These are phyloP conservation scores for Alternaria incomplexa DNA, from an alignment of 2,329 filamentous ascomycete species.

Conservation along the genomic window DNA sequence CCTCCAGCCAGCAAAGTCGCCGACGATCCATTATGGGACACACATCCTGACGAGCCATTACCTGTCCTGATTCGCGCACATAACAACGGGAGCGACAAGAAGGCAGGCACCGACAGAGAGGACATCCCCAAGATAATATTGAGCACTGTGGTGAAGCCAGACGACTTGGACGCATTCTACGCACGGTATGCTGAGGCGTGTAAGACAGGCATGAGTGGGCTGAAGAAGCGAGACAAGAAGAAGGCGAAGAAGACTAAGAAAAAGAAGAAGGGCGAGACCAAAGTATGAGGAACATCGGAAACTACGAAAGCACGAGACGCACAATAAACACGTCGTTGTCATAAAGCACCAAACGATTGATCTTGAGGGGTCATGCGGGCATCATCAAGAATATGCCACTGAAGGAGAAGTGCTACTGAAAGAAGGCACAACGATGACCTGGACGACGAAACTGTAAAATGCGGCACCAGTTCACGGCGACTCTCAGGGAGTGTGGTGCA, in stretches of 20 bases:
- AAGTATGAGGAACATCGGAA: slow-evolving; percentile 16
- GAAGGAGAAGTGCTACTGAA: not conserved
- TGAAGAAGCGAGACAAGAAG: slow-evolving; percentile 94
- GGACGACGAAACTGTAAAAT: not conserved
- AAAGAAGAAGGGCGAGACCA: slow-evolving; percentile 61
- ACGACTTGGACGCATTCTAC: slow-evolving; percentile 82
- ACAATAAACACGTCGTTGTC: not conserved
- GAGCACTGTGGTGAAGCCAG: slow-evolving; percentile 80
- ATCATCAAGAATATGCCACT: not conserved
- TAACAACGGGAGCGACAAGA: slow-evolving; percentile 70
- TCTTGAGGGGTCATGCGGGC: not conserved
- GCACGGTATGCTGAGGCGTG: slow-evolving; percentile 86
- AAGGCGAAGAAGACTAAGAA: slow-evolving; percentile 81
- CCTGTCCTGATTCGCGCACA: slow-evolving; percentile 84
- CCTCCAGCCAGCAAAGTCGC: slow-evolving; percentile 48
- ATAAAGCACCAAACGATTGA: not conserved
- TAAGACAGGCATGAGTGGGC: slow-evolving; percentile 82
- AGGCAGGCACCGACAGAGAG: slow-evolving; percentile 43
- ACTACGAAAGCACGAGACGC: not conserved
- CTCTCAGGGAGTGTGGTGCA: not conserved
- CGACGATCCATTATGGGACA: slow-evolving; percentile 65
- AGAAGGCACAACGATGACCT: not conserved
- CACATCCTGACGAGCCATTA: slow-evolving; percentile 63
- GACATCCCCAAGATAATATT: slow-evolving; percentile 72
- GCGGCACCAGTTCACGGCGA: not conserved